Conservation (phyloP, 106 monocot species). For the Dactylorhiza incarnata region DNA sequence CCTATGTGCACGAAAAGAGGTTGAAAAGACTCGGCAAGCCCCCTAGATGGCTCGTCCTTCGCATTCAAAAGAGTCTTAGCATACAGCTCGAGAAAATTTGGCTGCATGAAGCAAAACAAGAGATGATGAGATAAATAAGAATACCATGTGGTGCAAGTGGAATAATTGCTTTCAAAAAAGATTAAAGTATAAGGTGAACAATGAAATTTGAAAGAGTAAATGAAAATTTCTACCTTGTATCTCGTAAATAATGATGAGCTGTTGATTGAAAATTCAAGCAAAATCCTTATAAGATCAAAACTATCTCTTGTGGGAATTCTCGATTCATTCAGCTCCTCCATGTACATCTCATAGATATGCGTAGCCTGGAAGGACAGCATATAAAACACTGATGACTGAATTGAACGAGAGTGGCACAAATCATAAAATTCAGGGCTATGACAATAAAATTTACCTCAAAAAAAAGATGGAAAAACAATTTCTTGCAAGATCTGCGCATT, state of each 20-base stretch:
- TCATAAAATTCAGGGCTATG: not conserved
- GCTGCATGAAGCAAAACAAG: conserved; percentile 35
- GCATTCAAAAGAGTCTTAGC: conserved; percentile 73
- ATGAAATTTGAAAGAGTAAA: not conserved
- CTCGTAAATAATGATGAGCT: conserved; percentile 39
- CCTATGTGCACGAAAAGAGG: conserved; percentile 58
- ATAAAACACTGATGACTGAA: conserved; percentile 7
- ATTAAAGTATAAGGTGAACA: not conserved
- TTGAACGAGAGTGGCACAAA: not conserved
- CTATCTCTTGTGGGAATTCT: conserved; percentile 55
- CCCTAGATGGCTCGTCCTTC: conserved; percentile 64
- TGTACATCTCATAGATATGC: conserved; percentile 55
- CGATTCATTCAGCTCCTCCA: conserved; percentile 74
- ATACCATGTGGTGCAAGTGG: not conserved
- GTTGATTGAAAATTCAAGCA: conserved; percentile 54
- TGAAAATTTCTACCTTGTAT: conserved; percentile 49
- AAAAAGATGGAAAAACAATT: conserved; percentile 54
- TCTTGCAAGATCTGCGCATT: conserved; percentile 45
- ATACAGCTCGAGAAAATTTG: conserved; percentile 79
- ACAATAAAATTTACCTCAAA: conserved; percentile 41
- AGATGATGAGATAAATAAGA: conserved; percentile 1
- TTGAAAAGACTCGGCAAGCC: conserved; percentile 47
- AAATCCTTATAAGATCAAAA: conserved; percentile 43
- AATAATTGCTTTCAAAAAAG: not conserved
- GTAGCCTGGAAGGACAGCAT: conserved; percentile 41